Evolutionary conservation across 306 rosid species (phyloP).

Genomic region (Corylus americana): DNA sequence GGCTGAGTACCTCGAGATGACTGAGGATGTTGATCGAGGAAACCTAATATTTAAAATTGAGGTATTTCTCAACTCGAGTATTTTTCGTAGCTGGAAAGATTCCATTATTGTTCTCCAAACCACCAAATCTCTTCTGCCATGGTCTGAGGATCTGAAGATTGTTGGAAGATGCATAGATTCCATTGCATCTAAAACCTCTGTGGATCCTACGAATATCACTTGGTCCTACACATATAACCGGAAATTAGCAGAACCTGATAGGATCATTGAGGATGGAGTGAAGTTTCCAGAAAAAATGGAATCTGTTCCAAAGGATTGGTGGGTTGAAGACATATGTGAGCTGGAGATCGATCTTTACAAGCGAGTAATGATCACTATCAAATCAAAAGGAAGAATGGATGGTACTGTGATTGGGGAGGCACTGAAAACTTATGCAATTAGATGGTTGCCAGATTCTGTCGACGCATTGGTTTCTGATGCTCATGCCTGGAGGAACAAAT

Average conservation of each 20-base stretch:
- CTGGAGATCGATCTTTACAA: constrained; percentile 88
- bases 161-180: constrained; percentile 95
- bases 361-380: constrained; percentile 76
- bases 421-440: constrained; percentile 70
- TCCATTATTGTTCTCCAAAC: constrained; percentile 94
- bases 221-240: constrained; percentile 95
- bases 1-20: constrained; percentile 92
- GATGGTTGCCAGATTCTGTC: constrained; percentile 93
- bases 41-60: constrained; percentile 87
- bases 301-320: constrained; percentile 88
- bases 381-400: constrained; percentile 97
- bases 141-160: constrained; percentile 91
- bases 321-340: constrained; percentile 98
- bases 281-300: constrained; percentile 51
- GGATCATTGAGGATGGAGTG: constrained; percentile 56
- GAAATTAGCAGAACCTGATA: constrained; percentile 61
- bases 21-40: constrained; percentile 79
- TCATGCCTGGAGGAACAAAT: constrained; percentile 66
- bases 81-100: constrained; percentile 96
- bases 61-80: constrained; percentile 91
- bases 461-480: constrained; percentile 79
- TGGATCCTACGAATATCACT: constrained; percentile 70
- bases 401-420: constrained; percentile 91
- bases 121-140: constrained; percentile 78
- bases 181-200: constrained; percentile 89